Evolutionary conservation across 2,329 filamentous ascomycete species (phyloP).

Genomic region (Sarocladiaceae sp.): DNA sequence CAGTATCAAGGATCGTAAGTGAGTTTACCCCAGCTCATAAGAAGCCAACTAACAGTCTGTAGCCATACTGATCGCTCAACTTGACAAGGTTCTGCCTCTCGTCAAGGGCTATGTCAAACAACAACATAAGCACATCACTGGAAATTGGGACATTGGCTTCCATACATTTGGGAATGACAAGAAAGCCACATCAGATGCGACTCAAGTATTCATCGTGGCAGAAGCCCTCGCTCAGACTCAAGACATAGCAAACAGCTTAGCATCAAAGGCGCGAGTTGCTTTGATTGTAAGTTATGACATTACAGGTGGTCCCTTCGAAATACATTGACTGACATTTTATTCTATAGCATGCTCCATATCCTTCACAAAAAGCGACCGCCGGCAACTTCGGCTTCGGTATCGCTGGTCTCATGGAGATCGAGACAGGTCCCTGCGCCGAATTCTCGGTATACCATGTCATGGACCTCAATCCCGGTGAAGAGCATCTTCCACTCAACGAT

Average conservation of each 20-base stretch:
- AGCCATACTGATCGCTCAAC: conserved; percentile 28
- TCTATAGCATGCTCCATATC: conserved; percentile 39
- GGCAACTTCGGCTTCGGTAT: conserved; percentile 43
- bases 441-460: conserved; percentile 49
- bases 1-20: conserved; percentile 9
- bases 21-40: neutral
- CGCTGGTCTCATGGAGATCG: conserved; percentile 23
- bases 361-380: conserved; percentile 45
- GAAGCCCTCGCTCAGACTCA: conserved; percentile 43
- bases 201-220: conserved; percentile 37
- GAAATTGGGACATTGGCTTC: conserved; percentile 21
- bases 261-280: conserved; percentile 22
- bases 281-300: conserved; percentile 26
- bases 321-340: neutral
- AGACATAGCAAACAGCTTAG: conserved; percentile 33
- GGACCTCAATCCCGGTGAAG: conserved; percentile 27
- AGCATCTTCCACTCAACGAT: conserved; percentile 12
- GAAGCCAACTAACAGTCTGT: neutral
- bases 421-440: conserved; percentile 31
- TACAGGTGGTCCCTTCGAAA: neutral
- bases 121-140: conserved; percentile 10
- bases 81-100: conserved; percentile 25
- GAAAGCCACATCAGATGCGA: neutral
- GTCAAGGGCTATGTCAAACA: conserved; percentile 15
- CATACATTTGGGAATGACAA: conserved; percentile 34